A percentile compares a stretch with the other conserved stretches of the same genome.
Evolutionary conservation across 2,329 filamentous ascomycete genomes (phyloP).

Genomic region (Metarhizium robertsii): DNA sequence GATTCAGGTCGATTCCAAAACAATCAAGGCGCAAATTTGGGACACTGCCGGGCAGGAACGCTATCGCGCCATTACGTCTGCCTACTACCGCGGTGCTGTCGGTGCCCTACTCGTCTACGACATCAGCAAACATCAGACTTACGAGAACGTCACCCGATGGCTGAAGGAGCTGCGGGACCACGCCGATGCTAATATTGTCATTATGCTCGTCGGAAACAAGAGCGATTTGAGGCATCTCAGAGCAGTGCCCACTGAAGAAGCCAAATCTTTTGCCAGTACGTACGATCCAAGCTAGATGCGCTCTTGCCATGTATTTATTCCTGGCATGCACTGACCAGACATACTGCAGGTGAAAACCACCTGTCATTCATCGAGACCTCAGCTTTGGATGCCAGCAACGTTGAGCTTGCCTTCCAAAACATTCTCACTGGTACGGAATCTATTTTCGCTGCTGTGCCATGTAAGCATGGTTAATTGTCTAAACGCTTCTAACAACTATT

Average conservation of each 20-base stretch:
- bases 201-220: slow-evolving; percentile 99
- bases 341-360: slow-evolving; percentile 75
- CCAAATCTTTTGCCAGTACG: slow-evolving; percentile 93
- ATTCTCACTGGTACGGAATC: slow-evolving; percentile 77
- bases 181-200: slow-evolving; percentile 97
- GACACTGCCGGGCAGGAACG: slow-evolving; percentile 98
- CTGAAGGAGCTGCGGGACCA: slow-evolving; percentile 97
- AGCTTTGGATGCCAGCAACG: slow-evolving; percentile 95
- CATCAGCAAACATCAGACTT: slow-evolving; percentile 99
- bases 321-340: slow-evolving; percentile 3
- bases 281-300: slow-evolving; percentile 6
- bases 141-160: slow-evolving; percentile 98
- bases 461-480: not conserved
- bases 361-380: slow-evolving; percentile 99
- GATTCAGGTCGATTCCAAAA: slow-evolving; percentile 98
- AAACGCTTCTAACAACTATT: not conserved
- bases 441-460: not conserved
- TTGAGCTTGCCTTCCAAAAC: slow-evolving; percentile 98
- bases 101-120: slow-evolving; percentile 97
- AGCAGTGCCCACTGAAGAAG: slow-evolving; percentile 94
- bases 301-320: too few species aligned
- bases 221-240: slow-evolving; percentile 98
- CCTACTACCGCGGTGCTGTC: slow-evolving; percentile 96
- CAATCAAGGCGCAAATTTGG: slow-evolving; percentile 99
- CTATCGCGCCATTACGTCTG: slow-evolving; percentile 97